Evolutionary conservation across 495 filamentous ascomycete species (phyloP).

Genomic region (Penicillium soppii): DNA sequence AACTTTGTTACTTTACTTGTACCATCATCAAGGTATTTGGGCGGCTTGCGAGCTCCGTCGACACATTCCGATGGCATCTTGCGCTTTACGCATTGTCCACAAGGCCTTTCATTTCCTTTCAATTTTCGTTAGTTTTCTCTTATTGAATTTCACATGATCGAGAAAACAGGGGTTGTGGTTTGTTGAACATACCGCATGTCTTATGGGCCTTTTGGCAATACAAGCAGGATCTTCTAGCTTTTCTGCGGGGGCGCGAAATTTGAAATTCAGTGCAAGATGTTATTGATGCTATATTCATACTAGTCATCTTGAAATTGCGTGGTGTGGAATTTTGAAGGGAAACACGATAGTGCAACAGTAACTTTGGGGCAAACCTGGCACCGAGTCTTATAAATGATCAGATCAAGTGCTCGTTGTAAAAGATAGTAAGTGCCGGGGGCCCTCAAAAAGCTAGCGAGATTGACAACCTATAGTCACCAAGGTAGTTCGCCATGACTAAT

Average conservation of each 20-base stretch:
- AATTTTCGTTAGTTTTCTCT: not conserved
- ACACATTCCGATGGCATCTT: conserved; percentile 7
- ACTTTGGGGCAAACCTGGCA: not conserved
- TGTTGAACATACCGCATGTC: conserved; percentile 6
- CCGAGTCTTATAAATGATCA: not conserved
- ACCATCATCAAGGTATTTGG: conserved; percentile 7
- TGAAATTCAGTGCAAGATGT: not conserved
- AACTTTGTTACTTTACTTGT: not conserved
- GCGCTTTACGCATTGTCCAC: conserved; percentile 5
- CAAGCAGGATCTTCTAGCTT: conserved; percentile 9
- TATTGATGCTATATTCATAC: not conserved
- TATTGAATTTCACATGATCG: not conserved
- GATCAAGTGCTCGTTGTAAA: not conserved
- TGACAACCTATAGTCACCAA: not conserved
- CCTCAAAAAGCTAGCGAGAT: too few species aligned
- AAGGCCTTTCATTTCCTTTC: conserved; percentile 15
- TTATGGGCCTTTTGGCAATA: conserved; percentile 11
- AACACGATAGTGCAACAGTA: not conserved
- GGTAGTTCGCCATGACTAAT: not conserved
- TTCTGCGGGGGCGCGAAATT: not conserved
- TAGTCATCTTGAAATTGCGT: not conserved
- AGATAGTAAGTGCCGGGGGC: not conserved
- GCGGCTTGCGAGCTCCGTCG: conserved; percentile 11
- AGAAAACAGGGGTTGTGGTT: not conserved
- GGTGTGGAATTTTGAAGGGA: not conserved